phyloP scores from a whole-genome alignment of 75 land plant species.

The Larix kaempferi region DNA sequence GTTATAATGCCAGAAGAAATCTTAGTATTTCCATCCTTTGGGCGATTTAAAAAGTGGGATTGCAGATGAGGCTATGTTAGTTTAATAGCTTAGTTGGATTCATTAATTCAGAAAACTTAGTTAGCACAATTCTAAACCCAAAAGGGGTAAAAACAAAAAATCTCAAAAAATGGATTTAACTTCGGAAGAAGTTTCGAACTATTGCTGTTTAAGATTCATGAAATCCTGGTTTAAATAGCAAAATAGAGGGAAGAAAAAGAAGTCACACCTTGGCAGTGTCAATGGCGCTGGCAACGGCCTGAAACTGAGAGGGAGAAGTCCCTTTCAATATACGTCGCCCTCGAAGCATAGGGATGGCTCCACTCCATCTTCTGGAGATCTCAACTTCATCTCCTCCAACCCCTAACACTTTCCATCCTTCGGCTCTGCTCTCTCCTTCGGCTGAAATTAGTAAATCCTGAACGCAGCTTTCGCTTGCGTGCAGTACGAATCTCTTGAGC shows the following conservation, averaged over 20 bases:
- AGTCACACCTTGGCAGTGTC: slow-evolving; percentile 62
- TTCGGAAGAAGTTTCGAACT: neutral
- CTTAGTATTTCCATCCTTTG: no score
- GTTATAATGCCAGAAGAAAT: no score
- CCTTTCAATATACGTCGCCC: slow-evolving; percentile 54
- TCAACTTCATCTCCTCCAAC: slow-evolving; percentile 44
- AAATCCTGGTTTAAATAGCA: neutral
- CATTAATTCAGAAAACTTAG: no score
- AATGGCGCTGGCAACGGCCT: slow-evolving; percentile 64
- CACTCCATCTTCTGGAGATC: slow-evolving; percentile 46
- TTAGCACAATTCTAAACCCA: no score
- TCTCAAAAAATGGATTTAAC: neutral
- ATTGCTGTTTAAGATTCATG: neutral
- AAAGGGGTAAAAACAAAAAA: no score
- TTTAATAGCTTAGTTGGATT: no score
- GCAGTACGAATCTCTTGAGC: slow-evolving; percentile 51
- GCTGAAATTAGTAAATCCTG: slow-evolving; percentile 70
- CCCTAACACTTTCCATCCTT: slow-evolving; percentile 59
- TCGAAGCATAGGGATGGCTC: slow-evolving; percentile 41
- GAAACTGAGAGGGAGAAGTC: slow-evolving; percentile 57
- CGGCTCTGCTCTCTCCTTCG: slow-evolving; percentile 9
- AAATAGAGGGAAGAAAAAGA: neutral
- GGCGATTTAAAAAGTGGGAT: no score
- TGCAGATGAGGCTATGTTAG: neutral
- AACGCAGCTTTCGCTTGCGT: slow-evolving; percentile 70